phyloP scores from a whole-genome alignment of 2,329 filamentous ascomycete genomes.

The Cordyceps sp. region DNA sequence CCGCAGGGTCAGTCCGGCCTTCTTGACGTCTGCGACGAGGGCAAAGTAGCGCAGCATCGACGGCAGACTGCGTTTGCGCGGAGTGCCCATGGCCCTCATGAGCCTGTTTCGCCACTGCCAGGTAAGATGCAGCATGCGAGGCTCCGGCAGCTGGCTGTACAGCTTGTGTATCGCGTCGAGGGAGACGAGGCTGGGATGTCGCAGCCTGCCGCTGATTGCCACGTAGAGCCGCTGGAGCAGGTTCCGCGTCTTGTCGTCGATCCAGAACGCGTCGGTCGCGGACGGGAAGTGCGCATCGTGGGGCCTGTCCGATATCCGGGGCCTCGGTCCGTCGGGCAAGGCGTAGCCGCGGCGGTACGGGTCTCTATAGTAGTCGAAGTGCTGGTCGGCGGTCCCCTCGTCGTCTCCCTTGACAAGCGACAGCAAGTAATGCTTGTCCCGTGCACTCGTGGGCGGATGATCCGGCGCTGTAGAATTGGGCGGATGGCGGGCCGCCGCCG shows the following conservation, averaged over 20 bases:
- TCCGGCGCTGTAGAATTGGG: conserved; percentile 4
- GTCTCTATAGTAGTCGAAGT: conserved; percentile 33
- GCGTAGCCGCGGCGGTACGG: conserved; percentile 39
- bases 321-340: conserved; percentile 26
- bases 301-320: conserved; percentile 32
- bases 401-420: conserved; percentile 33
- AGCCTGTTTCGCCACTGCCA: conserved; percentile 41
- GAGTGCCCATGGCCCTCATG: conserved; percentile 50
- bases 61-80: conserved; percentile 34
- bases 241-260: conserved; percentile 17
- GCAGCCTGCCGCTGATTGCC: conserved; percentile 23
- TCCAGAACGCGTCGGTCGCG: conserved; percentile 19
- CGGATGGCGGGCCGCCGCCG: conserved; percentile 6
- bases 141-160: conserved; percentile 33
- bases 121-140: conserved; percentile 32
- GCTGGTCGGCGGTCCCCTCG: conserved; percentile 31
- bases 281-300: conserved; percentile 31
- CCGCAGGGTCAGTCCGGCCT: conserved; percentile 51
- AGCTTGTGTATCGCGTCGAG: conserved; percentile 29
- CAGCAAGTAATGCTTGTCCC: conserved; percentile 29
- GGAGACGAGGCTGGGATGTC: conserved; percentile 21
- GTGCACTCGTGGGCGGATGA: no score
- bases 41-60: conserved; percentile 72
- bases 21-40: conserved; percentile 69
- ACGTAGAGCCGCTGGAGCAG: conserved; percentile 21